A percentile compares a stretch with the other conserved stretches of the same genome.
Conservation (phyloP, 2,329 filamentous ascomycete species). For the Epichloe coenophiala region DNA sequence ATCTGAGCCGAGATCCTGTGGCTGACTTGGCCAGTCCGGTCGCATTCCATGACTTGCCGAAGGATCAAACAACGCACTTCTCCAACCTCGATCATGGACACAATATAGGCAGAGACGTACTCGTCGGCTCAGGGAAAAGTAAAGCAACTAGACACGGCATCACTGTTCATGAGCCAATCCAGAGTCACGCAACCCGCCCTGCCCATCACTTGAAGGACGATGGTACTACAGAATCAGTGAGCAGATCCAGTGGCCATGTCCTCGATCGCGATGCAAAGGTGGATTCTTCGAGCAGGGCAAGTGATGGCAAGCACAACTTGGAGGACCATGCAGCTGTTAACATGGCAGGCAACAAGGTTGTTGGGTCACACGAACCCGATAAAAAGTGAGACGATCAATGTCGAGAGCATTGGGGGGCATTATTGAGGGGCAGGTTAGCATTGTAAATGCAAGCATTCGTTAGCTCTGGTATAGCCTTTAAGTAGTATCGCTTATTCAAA, state of each 20-base stretch:
- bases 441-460: background rate
- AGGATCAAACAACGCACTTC: background rate
- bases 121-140: background rate
- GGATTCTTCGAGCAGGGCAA: background rate
- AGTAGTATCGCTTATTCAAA: background rate
- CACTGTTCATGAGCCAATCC: background rate
- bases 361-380: background rate
- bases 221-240: background rate
- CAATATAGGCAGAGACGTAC: slow-evolving; percentile 2
- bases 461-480: background rate
- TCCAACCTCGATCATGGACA: background rate
- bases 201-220: slow-evolving; percentile 5
- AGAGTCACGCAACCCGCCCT: background rate
- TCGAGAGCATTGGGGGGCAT: background rate
- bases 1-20: slow-evolving; percentile 4
- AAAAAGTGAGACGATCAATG: background rate
- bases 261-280: slow-evolving; percentile 1
- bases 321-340: background rate
- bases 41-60: slow-evolving; percentile 1
- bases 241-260: background rate
- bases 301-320: background rate
- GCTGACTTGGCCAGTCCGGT: background rate
- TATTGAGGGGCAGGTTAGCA: background rate
- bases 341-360: background rate
- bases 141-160: slow-evolving; percentile 3